A percentile compares a stretch with the other conserved stretches of the same genome.
phyloP scores from a whole-genome alignment of 345 rosid species.

The Psidium guajava region DNA sequence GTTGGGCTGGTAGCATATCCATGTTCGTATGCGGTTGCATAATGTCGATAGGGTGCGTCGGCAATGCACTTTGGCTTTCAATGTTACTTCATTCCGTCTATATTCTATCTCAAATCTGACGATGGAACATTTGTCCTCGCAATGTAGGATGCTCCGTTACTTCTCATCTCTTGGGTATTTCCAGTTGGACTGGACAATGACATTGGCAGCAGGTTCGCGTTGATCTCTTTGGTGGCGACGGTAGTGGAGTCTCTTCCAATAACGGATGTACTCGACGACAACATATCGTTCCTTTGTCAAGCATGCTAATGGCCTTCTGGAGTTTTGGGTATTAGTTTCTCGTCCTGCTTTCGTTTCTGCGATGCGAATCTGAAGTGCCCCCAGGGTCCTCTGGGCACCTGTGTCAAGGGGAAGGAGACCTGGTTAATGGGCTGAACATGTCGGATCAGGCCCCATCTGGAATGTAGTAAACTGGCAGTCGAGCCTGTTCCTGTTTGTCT shows the following conservation, averaged over 20 bases:
- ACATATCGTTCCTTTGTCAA: constrained; percentile 64
- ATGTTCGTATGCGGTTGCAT: constrained; percentile 70
- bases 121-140: not conserved
- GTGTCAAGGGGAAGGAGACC: not conserved
- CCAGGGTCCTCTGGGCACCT: not conserved
- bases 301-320: constrained; percentile 48
- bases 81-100: not conserved
- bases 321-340: constrained; percentile 28
- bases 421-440: not conserved
- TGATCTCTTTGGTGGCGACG: constrained; percentile 64
- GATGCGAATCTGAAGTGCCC: not conserved
- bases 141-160: constrained; percentile 52
- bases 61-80: not conserved
- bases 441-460: not conserved
- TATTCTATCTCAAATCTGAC: not conserved
- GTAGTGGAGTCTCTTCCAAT: constrained; percentile 66
- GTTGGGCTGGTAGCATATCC: constrained; percentile 80
- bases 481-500: not conserved
- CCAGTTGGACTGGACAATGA: constrained; percentile 35
- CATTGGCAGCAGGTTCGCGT: constrained; percentile 37
- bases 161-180: constrained; percentile 67
- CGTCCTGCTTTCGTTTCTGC: not conserved
- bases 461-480: not conserved
- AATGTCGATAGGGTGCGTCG: constrained; percentile 46
- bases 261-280: constrained; percentile 53